Evolutionary conservation across 2,329 filamentous ascomycete species (phyloP).

Genomic region (Myriosclerotinia duriaeana): DNA sequence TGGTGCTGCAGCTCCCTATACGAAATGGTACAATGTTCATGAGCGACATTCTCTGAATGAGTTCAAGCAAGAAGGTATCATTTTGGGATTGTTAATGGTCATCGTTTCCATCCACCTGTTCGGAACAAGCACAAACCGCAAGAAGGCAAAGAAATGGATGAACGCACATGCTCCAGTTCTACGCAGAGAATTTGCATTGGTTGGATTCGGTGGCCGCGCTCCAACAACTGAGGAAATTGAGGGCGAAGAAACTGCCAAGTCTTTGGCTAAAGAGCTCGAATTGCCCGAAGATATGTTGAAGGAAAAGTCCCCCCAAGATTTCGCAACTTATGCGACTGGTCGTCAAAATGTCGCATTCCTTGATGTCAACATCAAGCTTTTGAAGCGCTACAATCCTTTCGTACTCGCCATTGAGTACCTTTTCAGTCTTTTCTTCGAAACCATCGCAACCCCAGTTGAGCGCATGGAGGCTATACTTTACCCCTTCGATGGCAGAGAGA

Average conservation of each 20-base stretch:
- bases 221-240: constrained; percentile 49
- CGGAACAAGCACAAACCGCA: constrained; percentile 76
- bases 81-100: constrained; percentile 71
- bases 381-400: constrained; percentile 39
- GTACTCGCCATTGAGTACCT: constrained; percentile 60
- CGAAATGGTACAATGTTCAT: constrained; percentile 96
- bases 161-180: constrained; percentile 70
- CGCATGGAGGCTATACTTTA: constrained; percentile 75
- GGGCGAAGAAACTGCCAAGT: constrained; percentile 44
- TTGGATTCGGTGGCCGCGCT: constrained; percentile 69
- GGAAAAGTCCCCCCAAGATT: constrained; percentile 87
- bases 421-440: constrained; percentile 78
- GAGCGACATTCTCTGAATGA: constrained; percentile 82
- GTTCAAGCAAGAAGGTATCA: constrained; percentile 83
- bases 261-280: constrained; percentile 42
- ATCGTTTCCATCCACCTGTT: constrained; percentile 78
- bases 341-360: constrained; percentile 90
- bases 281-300: constrained; percentile 63
- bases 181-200: constrained; percentile 78
- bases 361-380: constrained; percentile 59
- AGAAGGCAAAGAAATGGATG: constrained; percentile 79
- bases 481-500: constrained; percentile 90
- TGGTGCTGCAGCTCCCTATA: constrained; percentile 64
- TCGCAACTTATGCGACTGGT: constrained; percentile 82
- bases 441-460: constrained; percentile 67